Conservation (phyloP, 805 yeast genomes). For the Candida berthetii region DNA sequence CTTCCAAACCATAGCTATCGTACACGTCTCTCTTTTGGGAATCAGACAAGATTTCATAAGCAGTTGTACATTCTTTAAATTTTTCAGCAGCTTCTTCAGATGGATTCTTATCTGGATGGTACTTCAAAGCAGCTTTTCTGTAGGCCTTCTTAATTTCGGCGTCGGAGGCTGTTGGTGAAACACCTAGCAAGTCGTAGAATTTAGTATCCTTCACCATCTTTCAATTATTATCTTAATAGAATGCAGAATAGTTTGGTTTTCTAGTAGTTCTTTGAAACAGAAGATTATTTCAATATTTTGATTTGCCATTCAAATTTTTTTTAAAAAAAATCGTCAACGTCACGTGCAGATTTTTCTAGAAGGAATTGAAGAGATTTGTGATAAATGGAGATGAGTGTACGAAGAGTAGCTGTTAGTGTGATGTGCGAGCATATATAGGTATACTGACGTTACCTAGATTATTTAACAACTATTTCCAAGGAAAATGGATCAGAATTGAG, state of each 20-base stretch:
- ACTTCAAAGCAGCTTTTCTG: constrained; percentile 73
- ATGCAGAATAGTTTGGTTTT: not conserved
- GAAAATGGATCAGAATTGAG: no score
- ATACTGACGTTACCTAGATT: no score
- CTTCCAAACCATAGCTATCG: constrained; percentile 91
- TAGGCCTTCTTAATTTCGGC: constrained; percentile 75
- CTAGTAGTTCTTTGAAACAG: no score
- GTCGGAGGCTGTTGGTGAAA: constrained; percentile 61
- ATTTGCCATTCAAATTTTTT: not conserved
- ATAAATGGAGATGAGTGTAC: no score
- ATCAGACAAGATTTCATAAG: constrained; percentile 86
- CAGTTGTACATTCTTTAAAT: constrained; percentile 85
- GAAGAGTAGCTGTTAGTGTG: no score
- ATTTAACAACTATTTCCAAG: no score
- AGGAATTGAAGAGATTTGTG: no score
- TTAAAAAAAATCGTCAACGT: not conserved
- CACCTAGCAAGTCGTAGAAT: constrained; percentile 70
- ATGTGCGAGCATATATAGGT: no score
- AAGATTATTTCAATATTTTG: no score
- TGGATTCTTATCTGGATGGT: constrained; percentile 81
- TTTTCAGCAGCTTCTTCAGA: constrained; percentile 92
- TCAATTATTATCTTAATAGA: not conserved
- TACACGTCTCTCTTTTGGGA: constrained; percentile 83
- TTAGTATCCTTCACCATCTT: constrained; percentile 77
- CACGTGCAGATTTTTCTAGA: not conserved